Evolutionary conservation across 768 basidiomycete genomes (phyloP).

Genomic region (Pleurotus tuoliensis): DNA sequence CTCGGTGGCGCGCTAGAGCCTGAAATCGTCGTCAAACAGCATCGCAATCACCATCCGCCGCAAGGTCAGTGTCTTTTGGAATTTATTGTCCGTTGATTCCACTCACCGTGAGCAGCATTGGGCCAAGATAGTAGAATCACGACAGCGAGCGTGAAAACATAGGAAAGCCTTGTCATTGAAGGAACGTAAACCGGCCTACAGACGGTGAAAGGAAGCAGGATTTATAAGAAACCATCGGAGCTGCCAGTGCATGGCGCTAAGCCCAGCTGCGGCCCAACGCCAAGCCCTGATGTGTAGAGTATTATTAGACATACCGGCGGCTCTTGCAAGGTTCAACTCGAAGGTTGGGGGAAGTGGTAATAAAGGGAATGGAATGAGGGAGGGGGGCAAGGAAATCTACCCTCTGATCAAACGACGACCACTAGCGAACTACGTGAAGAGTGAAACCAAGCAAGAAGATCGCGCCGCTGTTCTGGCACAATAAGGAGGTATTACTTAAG

Average conservation of each 20-base stretch:
- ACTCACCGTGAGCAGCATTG: slow-evolving; percentile 27
- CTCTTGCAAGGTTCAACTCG: not conserved
- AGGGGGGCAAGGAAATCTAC: not conserved
- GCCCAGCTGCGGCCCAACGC: not conserved
- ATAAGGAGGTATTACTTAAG: too few species aligned
- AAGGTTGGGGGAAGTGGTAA: not conserved
- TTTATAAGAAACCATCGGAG: slow-evolving; percentile 4
- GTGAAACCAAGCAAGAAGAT: too few species aligned
- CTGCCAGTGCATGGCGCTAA: slow-evolving; percentile 5
- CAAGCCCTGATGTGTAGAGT: slow-evolving; percentile 4
- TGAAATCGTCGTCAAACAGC: slow-evolving; percentile 15
- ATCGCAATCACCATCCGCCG: not conserved
- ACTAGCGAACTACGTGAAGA: too few species aligned
- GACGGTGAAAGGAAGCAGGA: slow-evolving; percentile 4
- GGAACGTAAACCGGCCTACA: slow-evolving; percentile 13
- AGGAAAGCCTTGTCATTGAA: slow-evolving; percentile 30
- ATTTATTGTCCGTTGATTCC: not conserved
- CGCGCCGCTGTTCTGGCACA: too few species aligned
- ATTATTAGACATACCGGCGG: slow-evolving; percentile 9
- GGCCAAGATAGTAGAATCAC: slow-evolving; percentile 32
- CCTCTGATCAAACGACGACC: too few species aligned
- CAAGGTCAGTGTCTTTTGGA: too few species aligned
- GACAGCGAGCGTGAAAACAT: slow-evolving; percentile 43
- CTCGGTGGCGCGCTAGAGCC: slow-evolving; percentile 45
- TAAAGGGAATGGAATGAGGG: not conserved